Conservation (phyloP, 257 asterid species). For the Solanum peruvianum region DNA sequence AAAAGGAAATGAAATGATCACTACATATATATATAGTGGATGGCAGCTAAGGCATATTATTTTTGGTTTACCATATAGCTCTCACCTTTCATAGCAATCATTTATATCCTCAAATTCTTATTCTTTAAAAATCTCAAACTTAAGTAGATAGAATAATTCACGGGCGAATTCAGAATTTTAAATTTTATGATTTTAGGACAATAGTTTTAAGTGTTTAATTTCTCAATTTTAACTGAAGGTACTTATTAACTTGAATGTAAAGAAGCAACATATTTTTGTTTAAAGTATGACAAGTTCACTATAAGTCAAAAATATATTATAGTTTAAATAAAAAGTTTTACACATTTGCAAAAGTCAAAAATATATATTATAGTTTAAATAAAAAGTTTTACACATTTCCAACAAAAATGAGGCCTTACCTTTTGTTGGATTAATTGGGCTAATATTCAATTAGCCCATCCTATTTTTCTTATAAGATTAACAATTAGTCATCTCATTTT, state of each 20-base stretch:
- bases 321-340: background rate
- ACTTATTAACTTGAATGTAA: too few species aligned
- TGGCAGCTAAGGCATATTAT: background rate
- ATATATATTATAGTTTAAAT: background rate
- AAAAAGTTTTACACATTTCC: background rate
- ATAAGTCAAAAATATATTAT: background rate
- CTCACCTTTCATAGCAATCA: background rate
- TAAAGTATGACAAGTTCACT: background rate
- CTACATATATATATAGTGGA: background rate
- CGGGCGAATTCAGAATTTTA: rapidly evolving
- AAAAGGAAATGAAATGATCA: background rate
- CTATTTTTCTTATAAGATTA: background rate
- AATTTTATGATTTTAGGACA: background rate
- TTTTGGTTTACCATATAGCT: background rate
- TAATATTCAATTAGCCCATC: background rate
- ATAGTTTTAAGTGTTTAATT: background rate
- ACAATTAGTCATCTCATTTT: background rate
- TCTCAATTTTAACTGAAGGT: too few species aligned
- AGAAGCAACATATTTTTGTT: too few species aligned
- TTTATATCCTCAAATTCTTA: background rate
- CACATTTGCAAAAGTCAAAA: background rate
- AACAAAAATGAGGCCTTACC: background rate
- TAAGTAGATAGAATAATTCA: background rate
- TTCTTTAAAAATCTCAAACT: background rate
- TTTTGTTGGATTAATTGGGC: background rate